phyloP scores from a whole-genome alignment of 768 basidiomycete genomes.

The Psilocybe sp. region DNA sequence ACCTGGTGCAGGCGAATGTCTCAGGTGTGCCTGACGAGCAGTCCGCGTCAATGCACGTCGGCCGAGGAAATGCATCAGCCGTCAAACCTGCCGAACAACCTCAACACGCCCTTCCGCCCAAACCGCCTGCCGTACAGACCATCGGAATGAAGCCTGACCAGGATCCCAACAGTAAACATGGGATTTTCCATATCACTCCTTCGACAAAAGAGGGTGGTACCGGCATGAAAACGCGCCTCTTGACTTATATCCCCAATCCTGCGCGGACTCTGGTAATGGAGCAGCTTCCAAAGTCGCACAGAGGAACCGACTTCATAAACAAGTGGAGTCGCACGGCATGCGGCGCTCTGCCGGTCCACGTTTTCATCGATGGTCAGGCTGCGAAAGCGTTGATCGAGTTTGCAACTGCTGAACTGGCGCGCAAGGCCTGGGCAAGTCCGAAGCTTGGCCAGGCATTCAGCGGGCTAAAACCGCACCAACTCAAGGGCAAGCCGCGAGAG shows the following conservation, averaged over 20 bases:
- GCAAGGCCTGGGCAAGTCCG: slow-evolving; percentile 48
- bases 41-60: too few species aligned
- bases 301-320: slow-evolving; percentile 38
- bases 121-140: slow-evolving; percentile 14
- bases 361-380: slow-evolving; percentile 37
- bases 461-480: slow-evolving; percentile 29
- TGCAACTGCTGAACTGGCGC: slow-evolving; percentile 38
- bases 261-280: slow-evolving; percentile 56
- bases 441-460: slow-evolving; percentile 31
- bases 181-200: slow-evolving; percentile 35
- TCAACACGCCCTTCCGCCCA: slow-evolving; percentile 16
- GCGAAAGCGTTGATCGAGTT: slow-evolving; percentile 55
- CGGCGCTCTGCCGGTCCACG: slow-evolving; percentile 32
- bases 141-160: slow-evolving; percentile 49
- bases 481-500: slow-evolving; percentile 42
- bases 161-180: slow-evolving; percentile 43
- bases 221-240: slow-evolving; percentile 12
- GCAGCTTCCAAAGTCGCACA: slow-evolving; percentile 47
- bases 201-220: slow-evolving; percentile 17
- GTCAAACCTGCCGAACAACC: slow-evolving; percentile 10
- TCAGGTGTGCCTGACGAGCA: too few species aligned
- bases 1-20: too few species aligned
- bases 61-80: neutral
- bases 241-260: slow-evolving; percentile 40
- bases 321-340: slow-evolving; percentile 41